Evolutionary conservation across 2,329 filamentous ascomycete species (phyloP), one percentile per base, ranked within the genome.

Genomic region (Fusarium lyarnte): DNA sequence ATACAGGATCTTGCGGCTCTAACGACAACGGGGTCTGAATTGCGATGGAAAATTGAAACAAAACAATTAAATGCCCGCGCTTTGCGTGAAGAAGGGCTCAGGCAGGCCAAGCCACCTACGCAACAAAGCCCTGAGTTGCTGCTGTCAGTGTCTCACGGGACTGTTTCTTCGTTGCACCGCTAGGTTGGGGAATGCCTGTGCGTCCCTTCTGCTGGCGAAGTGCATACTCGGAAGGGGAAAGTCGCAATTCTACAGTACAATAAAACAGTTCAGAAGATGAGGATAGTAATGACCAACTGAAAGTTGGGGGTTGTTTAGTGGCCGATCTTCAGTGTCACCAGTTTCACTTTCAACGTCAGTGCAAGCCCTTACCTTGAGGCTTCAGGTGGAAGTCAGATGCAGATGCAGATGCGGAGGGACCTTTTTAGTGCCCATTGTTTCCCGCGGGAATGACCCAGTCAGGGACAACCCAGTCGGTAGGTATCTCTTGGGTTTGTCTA

Each of bases 141-240:
- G 13, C 19, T 45, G 38, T 55, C 52, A 43, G n/a, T 58, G 54
- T 29, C 35, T 23, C 46, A 53, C 36, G 46, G 46, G 19, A 54
- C 36, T 54, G 19, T 33, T 27, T n/a, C 33, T 31, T 33, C 23
- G 33, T 27, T 27, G 45, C 45, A 51, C 33, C 29, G 45, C 23
- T 39, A 53, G 43, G 42, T 47, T 57, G 53, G 53, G 23, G 33
- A 42, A 39, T 35, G 27, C 25, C 64, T 47, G 31, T 43, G 43
- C 55, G 31, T 27, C 31, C 23, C 17, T 27, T 52, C 16, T 46
- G 36, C 41, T 62, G 39, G 35, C 55, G 41, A 68, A 25, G 36
- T 67, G 63, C 63, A 67, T 67, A 68, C 63, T 62, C 35, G 41
- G 47, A 63, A 62, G 10, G 39, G 45, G 11, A 38, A 69, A 69